Base-by-base conservation (phyloP, 805 yeast species). In the Suhomyces sp. region DNA sequence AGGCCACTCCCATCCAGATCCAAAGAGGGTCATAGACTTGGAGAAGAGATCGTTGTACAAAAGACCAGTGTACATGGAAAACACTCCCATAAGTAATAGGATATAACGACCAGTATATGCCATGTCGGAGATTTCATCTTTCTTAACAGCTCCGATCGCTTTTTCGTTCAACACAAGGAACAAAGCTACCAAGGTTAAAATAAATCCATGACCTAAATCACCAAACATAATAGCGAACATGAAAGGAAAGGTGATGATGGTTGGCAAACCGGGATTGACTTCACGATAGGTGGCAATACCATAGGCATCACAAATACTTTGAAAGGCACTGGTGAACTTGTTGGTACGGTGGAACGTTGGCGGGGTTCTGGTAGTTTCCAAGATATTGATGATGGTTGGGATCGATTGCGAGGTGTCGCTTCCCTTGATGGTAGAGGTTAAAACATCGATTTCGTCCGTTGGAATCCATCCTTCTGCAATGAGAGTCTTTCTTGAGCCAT, bases 401-500 rank as follows among this genome's bases (percentile, higher is more conserved):
- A 73, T 57, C 5, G 65, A 63, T 15, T 67, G 56, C n/a, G 68
- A 56, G 25, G 77, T 81, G 19, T 84, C 76, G 38, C 79, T 74
- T 28, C 76, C 78, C 47, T 81, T 76, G 43, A 93, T 65, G 1
- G 90, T 75, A 25, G 70, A 63, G 43, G 81, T 83, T 38, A 91
- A 78, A n/a, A 64, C 48, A 5, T 72, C 70, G 24, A 90, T 63
- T 42, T 88, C 96, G 43, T 77, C 79, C 14, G 81, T 72, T 25
- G 99, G 98, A 14, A 87, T 69, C 99, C 99, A 93, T 20, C 98
- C 98, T 68, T 95, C 98, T 14, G 95, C 95, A 31, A 91, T 77
- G 42, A 93, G 69, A 23, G 95, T 85, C 58, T 84, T 79, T 63
- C 96, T 79, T n/a, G 82, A 68, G 45, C 77, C 86, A 53, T 85